A percentile compares a stretch with the other conserved stretches of the same genome.
Conservation (phyloP, 768 basidiomycete species). For the Termitomyces sp. region DNA sequence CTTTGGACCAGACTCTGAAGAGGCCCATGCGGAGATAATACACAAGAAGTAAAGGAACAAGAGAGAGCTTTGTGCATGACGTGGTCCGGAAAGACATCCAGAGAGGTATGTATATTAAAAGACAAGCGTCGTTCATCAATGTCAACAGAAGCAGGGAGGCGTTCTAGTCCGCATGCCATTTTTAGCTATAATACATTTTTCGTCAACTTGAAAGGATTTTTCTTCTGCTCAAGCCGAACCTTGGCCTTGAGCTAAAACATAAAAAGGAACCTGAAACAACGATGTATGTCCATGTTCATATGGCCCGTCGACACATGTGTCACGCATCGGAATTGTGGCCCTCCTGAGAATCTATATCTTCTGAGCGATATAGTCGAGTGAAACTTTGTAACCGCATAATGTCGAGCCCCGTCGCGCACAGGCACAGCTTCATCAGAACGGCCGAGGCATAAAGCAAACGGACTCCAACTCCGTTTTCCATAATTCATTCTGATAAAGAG, state of each 20-base stretch:
- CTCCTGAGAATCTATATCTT: no score
- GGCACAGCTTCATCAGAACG: neutral
- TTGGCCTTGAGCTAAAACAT: no score
- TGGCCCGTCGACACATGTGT: no score
- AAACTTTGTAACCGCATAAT: neutral
- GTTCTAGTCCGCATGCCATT: neutral
- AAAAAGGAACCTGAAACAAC: no score
- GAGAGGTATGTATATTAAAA: neutral
- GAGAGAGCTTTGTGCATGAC: neutral
- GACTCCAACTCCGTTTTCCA: neutral
- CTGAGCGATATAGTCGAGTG: no score
- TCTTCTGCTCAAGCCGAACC: no score
- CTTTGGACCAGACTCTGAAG: constrained; percentile 1
- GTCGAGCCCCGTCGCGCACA: no score
- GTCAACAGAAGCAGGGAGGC: no score
- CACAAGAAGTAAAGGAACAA: neutral
- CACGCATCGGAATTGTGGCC: no score
- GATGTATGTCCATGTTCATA: no score
- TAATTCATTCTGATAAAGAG: neutral
- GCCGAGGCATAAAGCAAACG: neutral
- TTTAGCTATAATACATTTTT: no score
- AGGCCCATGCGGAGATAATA: neutral
- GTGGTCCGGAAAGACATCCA: neutral
- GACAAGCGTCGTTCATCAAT: neutral
- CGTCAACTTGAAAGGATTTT: no score